phyloP scores from a whole-genome alignment of 768 basidiomycete species.

The Candolleomyces eurysporus region DNA sequence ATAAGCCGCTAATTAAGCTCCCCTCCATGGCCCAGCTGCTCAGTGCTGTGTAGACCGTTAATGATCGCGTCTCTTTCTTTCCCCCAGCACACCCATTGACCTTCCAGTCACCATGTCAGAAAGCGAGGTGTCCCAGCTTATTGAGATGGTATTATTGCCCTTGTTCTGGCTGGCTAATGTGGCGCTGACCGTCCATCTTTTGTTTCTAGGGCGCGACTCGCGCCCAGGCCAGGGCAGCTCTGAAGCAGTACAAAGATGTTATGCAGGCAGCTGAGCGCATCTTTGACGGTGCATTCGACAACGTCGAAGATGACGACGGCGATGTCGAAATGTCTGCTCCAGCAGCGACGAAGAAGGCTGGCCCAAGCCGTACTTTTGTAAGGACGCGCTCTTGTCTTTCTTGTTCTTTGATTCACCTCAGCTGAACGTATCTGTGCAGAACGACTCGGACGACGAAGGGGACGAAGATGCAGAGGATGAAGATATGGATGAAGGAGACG shows the following conservation, averaged over 20 bases:
- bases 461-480: conserved; percentile 53
- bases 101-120: conserved; percentile 37
- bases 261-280: conserved; percentile 88
- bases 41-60: background rate
- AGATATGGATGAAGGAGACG: conserved; percentile 46
- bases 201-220: conserved; percentile 70
- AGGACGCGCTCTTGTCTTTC: background rate
- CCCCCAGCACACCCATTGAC: background rate
- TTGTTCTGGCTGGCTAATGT: no score
- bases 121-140: conserved; percentile 49
- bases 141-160: conserved; percentile 38
- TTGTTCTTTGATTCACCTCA: no score
- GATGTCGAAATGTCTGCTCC: conserved; percentile 46
- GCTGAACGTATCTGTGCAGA: no score
- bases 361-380: conserved; percentile 9
- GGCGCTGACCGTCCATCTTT: background rate
- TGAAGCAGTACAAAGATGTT: conserved; percentile 82
- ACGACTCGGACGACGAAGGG: conserved; percentile 33
- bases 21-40: background rate
- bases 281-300: conserved; percentile 81
- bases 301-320: conserved; percentile 59
- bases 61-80: background rate
- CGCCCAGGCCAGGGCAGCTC: conserved; percentile 79
- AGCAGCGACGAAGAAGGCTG: conserved; percentile 16
- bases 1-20: background rate